A percentile compares a stretch with the other conserved stretches of the same genome.
These are phyloP conservation scores for Marasmius oreades DNA, from an alignment of 1,284 basidiomycete species.

Conservation along the genomic window DNA sequence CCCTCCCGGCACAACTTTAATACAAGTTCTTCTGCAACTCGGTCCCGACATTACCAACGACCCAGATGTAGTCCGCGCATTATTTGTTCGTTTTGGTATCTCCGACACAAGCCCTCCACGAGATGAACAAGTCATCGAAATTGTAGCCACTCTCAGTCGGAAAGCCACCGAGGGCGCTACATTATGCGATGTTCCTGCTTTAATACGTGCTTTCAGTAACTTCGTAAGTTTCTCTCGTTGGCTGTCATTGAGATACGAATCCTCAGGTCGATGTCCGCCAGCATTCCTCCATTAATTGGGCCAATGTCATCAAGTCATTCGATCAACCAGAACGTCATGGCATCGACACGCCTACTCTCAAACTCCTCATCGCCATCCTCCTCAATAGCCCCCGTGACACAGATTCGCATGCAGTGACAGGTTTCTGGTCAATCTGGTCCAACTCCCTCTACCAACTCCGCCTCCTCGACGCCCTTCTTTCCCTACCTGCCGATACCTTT, in stretches of 20 bases:
- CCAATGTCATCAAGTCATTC: conserved; percentile 73
- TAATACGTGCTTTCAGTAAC: conserved; percentile 67
- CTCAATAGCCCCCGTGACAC: conserved; percentile 68
- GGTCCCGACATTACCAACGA: conserved; percentile 76
- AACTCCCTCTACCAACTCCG: conserved; percentile 86
- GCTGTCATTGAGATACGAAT: conserved; percentile 4
- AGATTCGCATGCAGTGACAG: conserved; percentile 72
- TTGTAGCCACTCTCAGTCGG: conserved; percentile 61
- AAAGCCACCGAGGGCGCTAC: conserved; percentile 66
- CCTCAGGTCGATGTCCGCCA: conserved; percentile 27
- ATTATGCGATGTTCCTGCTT: conserved; percentile 72
- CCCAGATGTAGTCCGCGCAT: conserved; percentile 60
- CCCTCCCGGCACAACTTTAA: conserved; percentile 59
- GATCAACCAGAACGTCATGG: conserved; percentile 75
- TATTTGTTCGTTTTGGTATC: conserved; percentile 71
- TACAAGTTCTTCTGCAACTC: conserved; percentile 70
- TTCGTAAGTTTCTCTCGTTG: conserved; percentile 48
- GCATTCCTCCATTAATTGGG: conserved; percentile 72
- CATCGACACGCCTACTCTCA: conserved; percentile 80
- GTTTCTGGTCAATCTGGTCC: conserved; percentile 82
- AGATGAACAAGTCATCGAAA: conserved; percentile 66
- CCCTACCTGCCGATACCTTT: conserved; percentile 86
- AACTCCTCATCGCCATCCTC: conserved; percentile 76
- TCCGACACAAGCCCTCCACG: conserved; percentile 65
- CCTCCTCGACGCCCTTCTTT: conserved; percentile 84